phyloP scores from a whole-genome alignment of 2,329 filamentous ascomycete species.

The Fusarium sp. region DNA sequence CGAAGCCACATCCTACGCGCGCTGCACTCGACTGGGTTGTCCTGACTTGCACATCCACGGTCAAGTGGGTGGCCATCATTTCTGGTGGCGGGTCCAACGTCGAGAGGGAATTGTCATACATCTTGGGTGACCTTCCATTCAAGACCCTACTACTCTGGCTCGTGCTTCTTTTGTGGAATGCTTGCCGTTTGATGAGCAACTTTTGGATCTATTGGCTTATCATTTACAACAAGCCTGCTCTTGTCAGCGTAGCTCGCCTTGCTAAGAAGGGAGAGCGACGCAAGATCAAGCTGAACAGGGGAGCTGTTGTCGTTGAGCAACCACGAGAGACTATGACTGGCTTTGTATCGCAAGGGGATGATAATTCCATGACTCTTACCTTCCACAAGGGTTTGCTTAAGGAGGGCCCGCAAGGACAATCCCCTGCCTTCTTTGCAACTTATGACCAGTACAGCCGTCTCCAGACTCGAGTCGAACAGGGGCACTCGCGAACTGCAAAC shows the following conservation, averaged over 20 bases:
- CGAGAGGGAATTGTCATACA: not conserved
- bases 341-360: slow-evolving; percentile 2
- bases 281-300: slow-evolving; percentile 10
- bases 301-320: not conserved
- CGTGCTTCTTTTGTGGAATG: not conserved
- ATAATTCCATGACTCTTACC: slow-evolving; percentile 1
- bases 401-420: not conserved
- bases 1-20: not conserved
- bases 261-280: slow-evolving; percentile 8
- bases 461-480: not conserved
- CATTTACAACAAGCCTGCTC: slow-evolving; percentile 1
- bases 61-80: slow-evolving; percentile 4
- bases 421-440: not conserved
- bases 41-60: not conserved
- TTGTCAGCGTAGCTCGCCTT: slow-evolving; percentile 1
- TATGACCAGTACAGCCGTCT: slow-evolving; percentile 1
- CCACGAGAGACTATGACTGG: slow-evolving; percentile 2
- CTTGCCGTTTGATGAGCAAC: not conserved
- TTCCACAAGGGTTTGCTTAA: not conserved
- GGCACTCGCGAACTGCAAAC: slow-evolving; percentile 1
- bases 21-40: not conserved
- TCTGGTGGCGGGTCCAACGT: slow-evolving; percentile 1
- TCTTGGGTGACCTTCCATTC: not conserved
- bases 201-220: slow-evolving; percentile 6
- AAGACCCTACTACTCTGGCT: not conserved